Conservation (phyloP, 306 rosid genomes). For the Rubus idaeus region DNA sequence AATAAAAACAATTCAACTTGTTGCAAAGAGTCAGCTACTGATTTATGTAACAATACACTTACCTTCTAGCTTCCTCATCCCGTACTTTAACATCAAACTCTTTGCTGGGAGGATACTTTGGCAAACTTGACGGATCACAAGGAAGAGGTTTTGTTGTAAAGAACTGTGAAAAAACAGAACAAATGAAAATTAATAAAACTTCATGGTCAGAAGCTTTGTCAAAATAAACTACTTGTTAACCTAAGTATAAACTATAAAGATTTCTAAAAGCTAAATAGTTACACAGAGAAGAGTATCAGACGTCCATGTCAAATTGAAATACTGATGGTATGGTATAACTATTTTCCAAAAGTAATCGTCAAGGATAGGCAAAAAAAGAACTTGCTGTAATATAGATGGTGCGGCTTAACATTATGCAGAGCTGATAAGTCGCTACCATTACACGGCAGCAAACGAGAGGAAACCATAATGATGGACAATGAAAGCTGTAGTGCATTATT, state of each 20-base stretch:
- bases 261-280: neutral
- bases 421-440: neutral
- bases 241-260: neutral
- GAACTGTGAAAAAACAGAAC: constrained; percentile 49
- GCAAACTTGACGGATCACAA: constrained; percentile 93
- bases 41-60: constrained; percentile 16
- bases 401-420: neutral
- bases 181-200: constrained; percentile 13
- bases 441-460: neutral
- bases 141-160: constrained; percentile 88
- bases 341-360: neutral
- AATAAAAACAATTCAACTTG: constrained; percentile 7
- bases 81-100: constrained; percentile 96
- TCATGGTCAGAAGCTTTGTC: neutral
- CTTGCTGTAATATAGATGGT: neutral
- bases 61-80: constrained; percentile 98
- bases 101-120: constrained; percentile 99
- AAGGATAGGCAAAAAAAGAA: neutral
- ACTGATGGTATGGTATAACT: neutral
- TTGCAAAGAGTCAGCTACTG: constrained; percentile 5
- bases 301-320: neutral
- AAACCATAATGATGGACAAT: neutral
- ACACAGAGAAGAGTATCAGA: neutral
- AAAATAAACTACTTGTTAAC: neutral
- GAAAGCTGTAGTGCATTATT: neutral